Base-by-base conservation (phyloP, 2,329 filamentous ascomycete genomes). In the Aspergillus floridensis region DNA sequence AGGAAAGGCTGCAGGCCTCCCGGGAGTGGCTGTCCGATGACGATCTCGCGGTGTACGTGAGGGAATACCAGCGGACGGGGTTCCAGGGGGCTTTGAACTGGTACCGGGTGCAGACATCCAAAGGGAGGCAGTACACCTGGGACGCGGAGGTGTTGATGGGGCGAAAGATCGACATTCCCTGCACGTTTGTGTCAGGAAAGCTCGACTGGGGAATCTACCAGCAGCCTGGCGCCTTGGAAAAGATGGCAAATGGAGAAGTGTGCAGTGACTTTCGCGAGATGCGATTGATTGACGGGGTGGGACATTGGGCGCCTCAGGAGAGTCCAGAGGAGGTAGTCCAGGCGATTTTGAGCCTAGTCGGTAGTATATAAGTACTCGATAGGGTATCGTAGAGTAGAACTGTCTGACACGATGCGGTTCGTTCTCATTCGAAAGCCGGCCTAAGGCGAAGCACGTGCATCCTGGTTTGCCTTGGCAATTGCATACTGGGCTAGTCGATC, bases 281-380 rank as follows among this genome's bases (percentile, higher is more conserved):
- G 35, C 80, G 69, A 53, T 74, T 86, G 19, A 75, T 90, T 12
- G 80, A 86, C 16, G 80, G 81, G 0, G 86, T 86, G 4, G 88
- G 88, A 0, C 88, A 90, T 75, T 90, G 88, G 88, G 82, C 88
- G 38, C 86, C 88, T 68, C 86, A 89, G 72, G 87, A 90, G 70
- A 79, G 85, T 68, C 82, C 86, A 1, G 80, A 83, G 64, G 79
- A 75, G 56, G 84, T 87, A 8, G 74, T 79, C 0, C 69, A 78
- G 55, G 77, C 78, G 58, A 74, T 86, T 44, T 59, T 81, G 62
- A 70, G 68, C 10, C 82, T 86, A 54, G 64, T 67, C n/a, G 57
- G 58, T 35, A 61, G 59, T 41, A 26, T 64, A 41, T 59, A 62
- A 46, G n/a, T 51, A 19, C 4, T 19, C 16, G 16, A 8, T 19